Base-by-base conservation (phyloP, 495 filamentous ascomycete species). In the Tetracladium setigerum region DNA sequence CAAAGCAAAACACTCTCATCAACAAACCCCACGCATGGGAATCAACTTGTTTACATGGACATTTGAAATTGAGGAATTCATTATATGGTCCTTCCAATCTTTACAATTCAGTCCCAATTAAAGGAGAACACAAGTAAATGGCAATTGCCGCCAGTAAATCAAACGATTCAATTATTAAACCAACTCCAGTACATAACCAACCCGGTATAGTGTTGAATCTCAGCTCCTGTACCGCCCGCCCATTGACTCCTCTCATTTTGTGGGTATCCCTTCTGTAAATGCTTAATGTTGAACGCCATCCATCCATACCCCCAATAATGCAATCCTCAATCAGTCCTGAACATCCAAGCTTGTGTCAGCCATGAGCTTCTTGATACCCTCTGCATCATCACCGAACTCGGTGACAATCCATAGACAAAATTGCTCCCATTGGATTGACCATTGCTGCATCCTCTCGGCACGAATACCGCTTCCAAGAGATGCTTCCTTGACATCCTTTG, bases 391-490 rank as follows among this genome's bases (percentile, higher is more conserved):
- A 13, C 82, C 84, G 72, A 79, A 95, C 61, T 92, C 84, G 41
- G 76, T 66, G 7, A 95, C 84, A 45, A 97, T 69, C 90, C 89
- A 97, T 42, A 87, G 71, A 62, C 90, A 96, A 59, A 95, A 98
- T 51, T 76, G 70, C 67, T 98, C 92, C 81, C 91, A 96, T 40
- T 83, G 76, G 37, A 72, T 64, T 35, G 72, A 74, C 85, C 89
- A 96, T 57, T 91, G 73, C 61, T 74, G 77, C 67, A 97, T 60
- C 41, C 83, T 76, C 49, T 77, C 51, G 2, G 84, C 84, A 61
- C 90, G 82, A 15, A 83, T 47, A 0, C 88, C 83, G 44, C 72
- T 69, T n/a, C 89, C 92, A 52, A 84, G 62, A 16, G 82, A 77
- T 1, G 86, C 89, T 41, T 84, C 78, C 42, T 76, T 78, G 39